Conservation (phyloP, 129 eudicot genomes). For the Escallonia rubra region DNA sequence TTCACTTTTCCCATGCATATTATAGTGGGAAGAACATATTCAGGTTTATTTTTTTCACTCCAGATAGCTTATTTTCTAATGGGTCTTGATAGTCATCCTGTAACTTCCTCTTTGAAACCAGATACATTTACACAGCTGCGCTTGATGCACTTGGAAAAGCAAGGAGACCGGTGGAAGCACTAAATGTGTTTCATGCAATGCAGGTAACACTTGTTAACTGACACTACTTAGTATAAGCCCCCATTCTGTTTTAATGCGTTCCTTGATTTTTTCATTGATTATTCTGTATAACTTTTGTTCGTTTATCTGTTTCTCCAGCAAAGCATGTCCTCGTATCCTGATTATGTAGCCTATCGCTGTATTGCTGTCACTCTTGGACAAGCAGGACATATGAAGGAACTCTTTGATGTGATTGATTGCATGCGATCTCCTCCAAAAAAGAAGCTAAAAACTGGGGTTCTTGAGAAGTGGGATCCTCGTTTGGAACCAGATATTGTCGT, state of each 20-base stretch:
- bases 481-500: constrained; percentile 81
- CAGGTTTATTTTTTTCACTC: too few relatives aligned
- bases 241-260: background rate
- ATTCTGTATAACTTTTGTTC: too few relatives aligned
- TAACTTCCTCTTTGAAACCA: constrained; percentile 16
- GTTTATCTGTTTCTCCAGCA: constrained; percentile 30
- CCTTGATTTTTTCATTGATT: background rate
- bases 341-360: constrained; percentile 69
- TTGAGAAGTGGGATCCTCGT: constrained; percentile 85
- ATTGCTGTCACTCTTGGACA: constrained; percentile 97
- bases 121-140: constrained; percentile 84
- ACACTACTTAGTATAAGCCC: background rate
- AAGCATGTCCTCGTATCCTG: constrained; percentile 81
- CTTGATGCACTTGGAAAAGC: constrained; percentile 92
- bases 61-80: too few relatives aligned
- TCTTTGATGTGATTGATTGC: constrained; percentile 85
- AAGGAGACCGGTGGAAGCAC: constrained; percentile 82
- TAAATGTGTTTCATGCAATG: constrained; percentile 68
- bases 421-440: constrained; percentile 83
- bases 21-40: too few relatives aligned
- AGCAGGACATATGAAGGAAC: constrained; percentile 92
- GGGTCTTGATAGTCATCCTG: background rate
- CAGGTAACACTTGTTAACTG: constrained; percentile 43
- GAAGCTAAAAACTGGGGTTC: constrained; percentile 48
- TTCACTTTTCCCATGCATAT: too few relatives aligned